Conservation (phyloP, 139 green algal genomes). For the Chlamydomonas incerta region DNA sequence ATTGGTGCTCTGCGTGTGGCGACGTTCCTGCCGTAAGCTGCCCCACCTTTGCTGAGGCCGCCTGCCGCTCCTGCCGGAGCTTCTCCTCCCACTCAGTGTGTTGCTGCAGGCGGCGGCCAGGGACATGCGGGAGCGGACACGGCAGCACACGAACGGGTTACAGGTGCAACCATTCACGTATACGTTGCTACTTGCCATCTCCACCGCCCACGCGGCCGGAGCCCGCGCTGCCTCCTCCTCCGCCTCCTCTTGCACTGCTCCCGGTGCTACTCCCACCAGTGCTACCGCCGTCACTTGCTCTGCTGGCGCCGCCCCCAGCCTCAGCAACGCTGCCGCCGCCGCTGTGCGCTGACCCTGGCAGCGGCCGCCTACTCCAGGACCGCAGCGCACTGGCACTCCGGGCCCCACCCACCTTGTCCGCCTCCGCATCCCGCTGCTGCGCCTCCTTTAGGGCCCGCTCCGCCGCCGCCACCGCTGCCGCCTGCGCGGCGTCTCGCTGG, state of each 20-base stretch:
- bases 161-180: no score
- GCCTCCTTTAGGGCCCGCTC: conserved; percentile 4
- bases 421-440: neutral
- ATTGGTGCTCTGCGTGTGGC: no score
- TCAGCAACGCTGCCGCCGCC: neutral
- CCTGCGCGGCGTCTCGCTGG: conserved; percentile 39
- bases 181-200: no score
- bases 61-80: neutral
- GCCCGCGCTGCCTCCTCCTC: no score
- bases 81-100: neutral
- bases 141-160: neutral
- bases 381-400: neutral
- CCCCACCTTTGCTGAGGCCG: neutral
- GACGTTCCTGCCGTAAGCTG: no score
- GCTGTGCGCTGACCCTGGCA: neutral
- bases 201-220: no score
- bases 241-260: no score
- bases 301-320: no score
- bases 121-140: neutral
- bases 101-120: neutral
- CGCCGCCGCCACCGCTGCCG: conserved; percentile 18
- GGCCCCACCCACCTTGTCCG: conserved; percentile 8
- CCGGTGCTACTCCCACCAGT: no score
- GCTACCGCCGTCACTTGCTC: no score
- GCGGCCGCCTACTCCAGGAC: neutral